Percentiles rank a stretch among this genome's conserved stretches.
Evolutionary conservation across 768 basidiomycete genomes (phyloP).

Genomic region (Auriscalpium microsporum): DNA sequence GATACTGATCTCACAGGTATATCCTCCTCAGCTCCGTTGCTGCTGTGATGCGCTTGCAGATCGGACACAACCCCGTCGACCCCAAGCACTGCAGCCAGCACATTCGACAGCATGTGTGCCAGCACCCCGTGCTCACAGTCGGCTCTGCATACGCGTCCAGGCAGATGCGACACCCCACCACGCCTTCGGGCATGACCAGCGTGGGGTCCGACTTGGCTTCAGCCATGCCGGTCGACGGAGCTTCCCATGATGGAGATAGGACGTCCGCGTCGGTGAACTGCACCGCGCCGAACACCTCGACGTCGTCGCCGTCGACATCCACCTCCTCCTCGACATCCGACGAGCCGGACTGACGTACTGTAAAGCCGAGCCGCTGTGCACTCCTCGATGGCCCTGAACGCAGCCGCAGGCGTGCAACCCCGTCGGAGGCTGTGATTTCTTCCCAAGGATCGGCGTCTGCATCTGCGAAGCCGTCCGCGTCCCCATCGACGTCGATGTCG

Average conservation of each 20-base stretch:
- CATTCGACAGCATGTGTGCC: constrained; percentile 78
- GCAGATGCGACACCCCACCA: constrained; percentile 64
- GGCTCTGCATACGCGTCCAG: constrained; percentile 72
- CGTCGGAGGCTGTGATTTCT: constrained; percentile 26
- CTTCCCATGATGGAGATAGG: background rate
- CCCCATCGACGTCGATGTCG: constrained; percentile 34
- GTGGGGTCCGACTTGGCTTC: too few species aligned
- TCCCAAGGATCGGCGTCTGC: constrained; percentile 29
- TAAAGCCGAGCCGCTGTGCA: constrained; percentile 40
- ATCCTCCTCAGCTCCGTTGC: constrained; percentile 69
- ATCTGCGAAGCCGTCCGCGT: constrained; percentile 20
- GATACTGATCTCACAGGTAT: constrained; percentile 41
- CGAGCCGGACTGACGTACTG: constrained; percentile 45
- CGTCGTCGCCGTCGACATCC: constrained; percentile 74
- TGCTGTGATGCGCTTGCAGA: constrained; percentile 78
- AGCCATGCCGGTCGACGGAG: too few species aligned
- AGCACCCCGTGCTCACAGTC: constrained; percentile 76
- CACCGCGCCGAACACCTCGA: constrained; percentile 51
- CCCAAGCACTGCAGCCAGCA: constrained; percentile 84
- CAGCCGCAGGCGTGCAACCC: constrained; percentile 1
- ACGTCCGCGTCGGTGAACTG: constrained; percentile 77
- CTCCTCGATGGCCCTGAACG: constrained; percentile 1
- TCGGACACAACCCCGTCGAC: constrained; percentile 75
- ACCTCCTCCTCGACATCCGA: constrained; percentile 72
- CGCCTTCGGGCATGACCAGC: background rate